These are phyloP conservation scores for Stereum hirsutum DNA, from an alignment of 1,284 basidiomycete species.

Conservation along the genomic window DNA sequence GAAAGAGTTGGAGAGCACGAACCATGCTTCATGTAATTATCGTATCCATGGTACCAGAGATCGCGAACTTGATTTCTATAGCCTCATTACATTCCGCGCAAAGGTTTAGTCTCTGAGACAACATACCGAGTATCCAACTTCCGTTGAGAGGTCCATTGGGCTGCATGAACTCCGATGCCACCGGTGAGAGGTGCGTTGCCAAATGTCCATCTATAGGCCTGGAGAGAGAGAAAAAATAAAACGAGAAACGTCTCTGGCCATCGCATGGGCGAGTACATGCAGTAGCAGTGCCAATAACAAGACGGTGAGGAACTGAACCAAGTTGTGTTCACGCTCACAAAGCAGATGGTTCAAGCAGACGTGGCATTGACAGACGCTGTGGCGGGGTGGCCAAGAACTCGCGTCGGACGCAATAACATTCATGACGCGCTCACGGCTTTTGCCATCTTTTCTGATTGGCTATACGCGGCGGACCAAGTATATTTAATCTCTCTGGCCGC, in stretches of 20 bases:
- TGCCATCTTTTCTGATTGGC: no score
- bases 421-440: no score
- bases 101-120: background rate
- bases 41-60: conserved; percentile 78
- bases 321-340: background rate
- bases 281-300: conserved; percentile 2
- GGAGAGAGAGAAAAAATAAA: conserved; percentile 35
- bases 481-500: no score
- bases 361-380: no score
- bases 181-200: conserved; percentile 23
- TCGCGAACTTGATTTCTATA: conserved; percentile 61
- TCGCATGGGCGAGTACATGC: conserved; percentile 56
- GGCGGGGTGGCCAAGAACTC: no score
- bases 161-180: conserved; percentile 21
- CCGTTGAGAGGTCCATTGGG: conserved; percentile 48
- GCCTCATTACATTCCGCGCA: background rate
- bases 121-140: conserved; percentile 53
- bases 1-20: conserved; percentile 15
- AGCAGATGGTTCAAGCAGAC: background rate
- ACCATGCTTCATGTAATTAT: conserved; percentile 76
- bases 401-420: no score
- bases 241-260: conserved; percentile 50
- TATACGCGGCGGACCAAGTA: no score
- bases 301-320: conserved; percentile 3
- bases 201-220: conserved; percentile 30